Percentiles rank a stretch among this genome's conserved stretches.
Evolutionary conservation across 805 yeast genomes (phyloP).

Genomic region (Metschnikowia colocasiae): DNA sequence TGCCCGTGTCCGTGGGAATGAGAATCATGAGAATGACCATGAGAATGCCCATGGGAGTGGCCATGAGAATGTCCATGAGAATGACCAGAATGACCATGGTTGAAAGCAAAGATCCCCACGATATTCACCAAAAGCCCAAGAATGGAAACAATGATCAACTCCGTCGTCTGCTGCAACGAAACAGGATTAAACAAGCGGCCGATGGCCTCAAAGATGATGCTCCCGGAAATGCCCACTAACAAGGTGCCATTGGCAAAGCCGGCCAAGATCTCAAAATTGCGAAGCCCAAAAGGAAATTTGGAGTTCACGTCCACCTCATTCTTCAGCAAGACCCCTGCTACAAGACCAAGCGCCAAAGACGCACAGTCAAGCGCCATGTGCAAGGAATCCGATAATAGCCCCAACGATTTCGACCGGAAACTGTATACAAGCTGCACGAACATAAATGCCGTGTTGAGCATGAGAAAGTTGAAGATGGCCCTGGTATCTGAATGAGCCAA

Average conservation of each 20-base stretch:
- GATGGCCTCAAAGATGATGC: conserved; percentile 81
- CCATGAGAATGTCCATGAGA: conserved; percentile 34
- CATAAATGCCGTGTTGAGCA: conserved; percentile 90
- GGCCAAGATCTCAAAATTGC: conserved; percentile 83
- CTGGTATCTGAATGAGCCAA: conserved; percentile 59
- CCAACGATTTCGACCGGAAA: conserved; percentile 86
- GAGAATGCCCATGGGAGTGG: conserved; percentile 27
- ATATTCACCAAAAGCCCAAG: conserved; percentile 85
- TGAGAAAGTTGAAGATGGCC: conserved; percentile 81
- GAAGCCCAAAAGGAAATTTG: conserved; percentile 82
- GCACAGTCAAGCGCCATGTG: conserved; percentile 97
- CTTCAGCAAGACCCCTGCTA: conserved; percentile 64
- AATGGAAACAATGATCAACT: conserved; percentile 76
- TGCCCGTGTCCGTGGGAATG: conserved; percentile 1
- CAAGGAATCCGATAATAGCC: conserved; percentile 85
- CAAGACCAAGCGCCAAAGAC: conserved; percentile 80
- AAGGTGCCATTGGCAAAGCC: conserved; percentile 94
- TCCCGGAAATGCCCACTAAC: conserved; percentile 81
- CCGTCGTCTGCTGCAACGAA: conserved; percentile 71
- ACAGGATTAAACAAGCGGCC: conserved; percentile 80
- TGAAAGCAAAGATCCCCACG: conserved; percentile 92
- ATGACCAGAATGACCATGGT: conserved; percentile 63
- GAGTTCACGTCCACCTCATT: conserved; percentile 48
- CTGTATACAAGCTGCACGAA: conserved; percentile 89
- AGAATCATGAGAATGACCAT: conserved; percentile 17